Base-by-base conservation (phyloP, 768 basidiomycete genomes). In the Chlorophyllum brunneum region DNA sequence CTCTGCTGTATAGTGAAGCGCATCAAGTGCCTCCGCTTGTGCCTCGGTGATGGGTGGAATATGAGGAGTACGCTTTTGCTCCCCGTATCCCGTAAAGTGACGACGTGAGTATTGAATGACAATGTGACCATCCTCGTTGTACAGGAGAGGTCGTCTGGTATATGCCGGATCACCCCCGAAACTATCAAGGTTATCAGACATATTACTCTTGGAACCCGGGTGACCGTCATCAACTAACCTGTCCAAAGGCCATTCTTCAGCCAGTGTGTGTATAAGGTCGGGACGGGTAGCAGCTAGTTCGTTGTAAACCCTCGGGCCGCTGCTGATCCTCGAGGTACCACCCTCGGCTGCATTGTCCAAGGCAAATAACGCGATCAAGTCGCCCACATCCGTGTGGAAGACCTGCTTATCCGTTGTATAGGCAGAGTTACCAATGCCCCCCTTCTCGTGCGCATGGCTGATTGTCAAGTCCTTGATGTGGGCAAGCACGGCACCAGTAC, bases 391-490 rank as follows among this genome's bases (percentile, higher is more conserved):
- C 1, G 75, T 75, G 56, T 77, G 75, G 64, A 78, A 78, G 18
- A 77, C 75, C 56, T 77, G 75, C 54, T 72, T 75, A 61, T 77
- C 74, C 1, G 74, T 78, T 2, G 73, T 78, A 56, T 76, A 76
- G 34, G 75, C 76, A 8, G 74, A 67, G 46, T 72, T 70, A 6
- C 73, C 72, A 41, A 74, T 72, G 15, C 67, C 70, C 15, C 70
- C 70, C 55, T 68, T 66, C 54, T 72, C 70, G 45, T 70, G 63
- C 4, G 74, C 70, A 51, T 74, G 73, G 56, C 67, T 71, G 43
- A 67, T 59, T 26, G 67, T 74, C 42, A 78, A 66, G 54, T 78
- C 76, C 54, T 76, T 76, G 59, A 78, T 74, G 48, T 78, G 76
- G 5, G 71, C 69, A 16, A 78, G 66, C 22, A 76, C 73, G 16